phyloP scores from a whole-genome alignment of 163 green algal genomes.

The Scenedesmus sp. region DNA sequence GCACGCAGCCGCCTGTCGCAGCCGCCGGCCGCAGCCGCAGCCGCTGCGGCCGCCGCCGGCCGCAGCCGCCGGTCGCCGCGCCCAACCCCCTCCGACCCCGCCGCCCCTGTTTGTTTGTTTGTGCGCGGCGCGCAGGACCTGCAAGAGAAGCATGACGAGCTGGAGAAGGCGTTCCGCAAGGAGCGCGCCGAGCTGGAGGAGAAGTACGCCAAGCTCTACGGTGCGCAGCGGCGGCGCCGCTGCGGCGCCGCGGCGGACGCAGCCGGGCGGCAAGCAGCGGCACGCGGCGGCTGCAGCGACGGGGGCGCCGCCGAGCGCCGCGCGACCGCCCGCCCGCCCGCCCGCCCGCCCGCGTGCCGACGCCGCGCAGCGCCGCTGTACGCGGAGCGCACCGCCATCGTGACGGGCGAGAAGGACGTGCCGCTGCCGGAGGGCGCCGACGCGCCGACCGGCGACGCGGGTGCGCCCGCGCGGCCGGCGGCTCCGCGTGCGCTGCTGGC shows the following conservation, averaged over 20 bases:
- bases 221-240: conserved; percentile 43
- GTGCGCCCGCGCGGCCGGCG: not conserved
- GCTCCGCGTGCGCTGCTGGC: no score
- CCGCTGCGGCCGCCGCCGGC: not conserved
- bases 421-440: conserved; percentile 50
- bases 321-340: not conserved
- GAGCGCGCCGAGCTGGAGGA: conserved; percentile 74
- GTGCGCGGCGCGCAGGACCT: conserved; percentile 43
- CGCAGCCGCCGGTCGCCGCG: not conserved
- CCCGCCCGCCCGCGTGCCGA: not conserved
- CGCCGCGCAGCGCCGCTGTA: conserved; percentile 70
- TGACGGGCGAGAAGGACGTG: conserved; percentile 62
- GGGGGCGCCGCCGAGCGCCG: not conserved
- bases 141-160: conserved; percentile 74
- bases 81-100: not conserved
- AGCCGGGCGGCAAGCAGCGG: not conserved
- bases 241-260: not conserved
- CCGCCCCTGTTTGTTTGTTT: not conserved
- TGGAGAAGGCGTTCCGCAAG: conserved; percentile 75
- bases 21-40: not conserved
- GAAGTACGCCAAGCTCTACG: conserved; percentile 83
- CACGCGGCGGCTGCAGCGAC: not conserved
- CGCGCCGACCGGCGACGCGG: conserved; percentile 35
- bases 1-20: not conserved
- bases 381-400: conserved; percentile 60